Percentiles rank a stretch among this genome's conserved stretches.
Conservation (phyloP, 352 stramenopile genomes). For the Thraustochytrium sp. region DNA sequence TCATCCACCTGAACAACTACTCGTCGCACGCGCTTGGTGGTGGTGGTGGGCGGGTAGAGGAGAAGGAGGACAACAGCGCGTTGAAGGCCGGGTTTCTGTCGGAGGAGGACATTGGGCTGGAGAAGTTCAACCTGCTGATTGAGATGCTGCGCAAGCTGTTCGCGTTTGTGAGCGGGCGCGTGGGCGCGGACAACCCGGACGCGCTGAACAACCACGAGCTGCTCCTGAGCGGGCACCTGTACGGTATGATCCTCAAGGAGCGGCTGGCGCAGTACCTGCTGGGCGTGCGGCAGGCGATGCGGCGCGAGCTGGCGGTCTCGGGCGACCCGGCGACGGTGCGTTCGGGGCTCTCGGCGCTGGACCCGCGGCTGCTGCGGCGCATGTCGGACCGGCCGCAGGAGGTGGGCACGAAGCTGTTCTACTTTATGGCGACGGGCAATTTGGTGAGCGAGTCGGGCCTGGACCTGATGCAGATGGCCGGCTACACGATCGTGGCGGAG, state of each 20-base stretch:
- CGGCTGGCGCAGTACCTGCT: slow-evolving; percentile 90
- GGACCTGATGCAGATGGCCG: slow-evolving; percentile 58
- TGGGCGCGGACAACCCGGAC: slow-evolving; percentile 95
- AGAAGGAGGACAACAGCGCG: background rate
- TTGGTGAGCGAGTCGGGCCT: slow-evolving; percentile 43
- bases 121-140: slow-evolving; percentile 88
- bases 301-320: slow-evolving; percentile 56
- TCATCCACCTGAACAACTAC: slow-evolving; percentile 39
- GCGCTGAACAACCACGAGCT: slow-evolving; percentile 96
- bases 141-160: slow-evolving; percentile 98
- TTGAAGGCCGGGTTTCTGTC: background rate
- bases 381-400: slow-evolving; percentile 77
- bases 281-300: slow-evolving; percentile 58
- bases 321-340: slow-evolving; percentile 48
- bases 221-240: slow-evolving; percentile 86
- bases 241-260: slow-evolving; percentile 92
- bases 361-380: slow-evolving; percentile 84
- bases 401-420: slow-evolving; percentile 89
- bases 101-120: slow-evolving; percentile 67
- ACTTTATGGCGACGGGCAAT: slow-evolving; percentile 84
- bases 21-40: background rate
- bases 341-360: background rate
- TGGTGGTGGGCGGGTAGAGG: no score
- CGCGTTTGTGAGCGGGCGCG: slow-evolving; percentile 84
- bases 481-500: slow-evolving; percentile 77